Base-by-base conservation (phyloP, 1,139 yeast genomes). In the Lodderomyces parapsilosis region DNA sequence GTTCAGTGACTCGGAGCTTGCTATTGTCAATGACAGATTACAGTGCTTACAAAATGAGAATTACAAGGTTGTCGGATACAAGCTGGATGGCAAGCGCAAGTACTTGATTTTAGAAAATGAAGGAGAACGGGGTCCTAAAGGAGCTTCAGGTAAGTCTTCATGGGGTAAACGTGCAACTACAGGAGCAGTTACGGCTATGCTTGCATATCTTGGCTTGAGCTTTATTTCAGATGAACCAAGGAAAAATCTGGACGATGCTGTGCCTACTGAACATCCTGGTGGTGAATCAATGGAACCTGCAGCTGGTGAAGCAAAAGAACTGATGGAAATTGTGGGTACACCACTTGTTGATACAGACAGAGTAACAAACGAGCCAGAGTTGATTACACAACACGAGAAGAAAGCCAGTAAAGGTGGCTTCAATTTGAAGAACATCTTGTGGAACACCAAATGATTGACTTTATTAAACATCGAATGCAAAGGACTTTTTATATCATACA, bases 51-150 rank as follows among this genome's bases (percentile, higher is more conserved):
- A 66, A 45, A 55, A 51, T 17, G 57, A 55, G 31, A 55, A 61
- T 17, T 73, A 77, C 77, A 62, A 57, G 43, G 57, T 72, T 22
- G 56, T 69, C 41, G 76, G 76, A 2, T 59, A 69, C 23, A 54
- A 51, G 38, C 30, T 44, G 28, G 49, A 45, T 24, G 57, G 58
- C 6, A 50, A 54, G 15, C 57, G 57, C 23, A 61, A 59, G 47
- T 61, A 58, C 54, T 59, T 64, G 46, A 63, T 63, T 13, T 65
- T 66, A 43, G 53, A 54, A 41, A 55, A 66, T 34, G 28, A 36
- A 7, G 47, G 42, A 6, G 46, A 41, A 33, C 39, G 28, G 11
- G 25, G 32, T 1, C 36, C 41, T 38, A 43, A 47, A 2, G 44
- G 45, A 27, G 11, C 28, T 8, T 36, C 34, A 25, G 23, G 28